Evolutionary conservation across 192 early-diverging fungal species (phyloP), one percentile per base, ranked within the genome.

Genomic region (Umbelopsis sp.): DNA sequence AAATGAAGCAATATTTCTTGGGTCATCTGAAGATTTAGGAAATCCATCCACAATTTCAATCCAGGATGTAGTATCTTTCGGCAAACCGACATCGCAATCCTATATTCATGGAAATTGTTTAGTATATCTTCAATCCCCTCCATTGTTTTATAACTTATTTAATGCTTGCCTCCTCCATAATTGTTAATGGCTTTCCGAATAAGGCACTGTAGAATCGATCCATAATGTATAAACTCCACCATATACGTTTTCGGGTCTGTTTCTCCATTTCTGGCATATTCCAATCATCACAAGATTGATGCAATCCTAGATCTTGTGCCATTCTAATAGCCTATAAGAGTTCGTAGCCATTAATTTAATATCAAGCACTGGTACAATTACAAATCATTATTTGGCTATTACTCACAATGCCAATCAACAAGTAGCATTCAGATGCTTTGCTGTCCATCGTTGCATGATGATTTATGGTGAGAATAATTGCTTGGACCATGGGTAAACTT

Each of bases 261-360:
- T 79, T 77, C 65, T 94, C 90, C n/a, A 80, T 72, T 21, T 80
- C 81, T 41, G 82, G 77, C 12, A 86, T 49, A 52, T 81, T 79
- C 86, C 87, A 89, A 20, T 78, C 80, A 4, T 82, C 77, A 26
- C 81, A 84, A 71, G 89, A 87, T 32, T 91, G 84, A 71, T 94
- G 91, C 62, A 94, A 82, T 11, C 92, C 92, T 53, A 94, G 66
- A 74, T 94, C 92, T 80, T 92, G 91, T 17, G 92, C 92, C 82
- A 62, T 62, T 32, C 56, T 62, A 2, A 62, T 62, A 17, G 56
- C 56, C 56, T 62, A 14, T 0, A 34, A 62, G 17, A 2, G 20
- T n/a, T n/a, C n/a, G n/a, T n/a, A n/a, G n/a, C n/a, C n/a, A n/a
- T n/a, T n/a, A 31, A 31, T 25, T 25, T 54, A 10, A 54, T 21